These are phyloP conservation scores for Cryptosporidium baileyi DNA, from an alignment of 169 alveolate genomes.

Conservation along the genomic window DNA sequence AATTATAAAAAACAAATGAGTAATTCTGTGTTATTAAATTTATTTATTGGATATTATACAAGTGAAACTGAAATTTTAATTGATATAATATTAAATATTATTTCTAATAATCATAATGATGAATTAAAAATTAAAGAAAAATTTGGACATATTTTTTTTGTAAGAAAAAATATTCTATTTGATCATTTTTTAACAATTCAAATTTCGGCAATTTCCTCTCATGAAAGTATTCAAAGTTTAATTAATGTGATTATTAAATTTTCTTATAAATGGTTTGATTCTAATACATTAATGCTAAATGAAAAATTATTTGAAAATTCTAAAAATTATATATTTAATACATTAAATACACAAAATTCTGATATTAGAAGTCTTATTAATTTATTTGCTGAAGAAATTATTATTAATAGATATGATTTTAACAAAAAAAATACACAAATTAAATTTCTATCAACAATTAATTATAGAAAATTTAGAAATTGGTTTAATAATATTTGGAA, in stretches of 20 bases:
- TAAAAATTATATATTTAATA: neutral
- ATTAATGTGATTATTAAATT: neutral
- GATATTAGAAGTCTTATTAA: neutral
- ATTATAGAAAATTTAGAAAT: neutral
- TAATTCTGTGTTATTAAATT: neutral
- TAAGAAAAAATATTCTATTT: neutral
- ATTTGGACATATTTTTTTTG: neutral
- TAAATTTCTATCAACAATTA: constrained; percentile 1
- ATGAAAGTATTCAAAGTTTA: neutral
- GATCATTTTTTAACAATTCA: constrained; percentile 9
- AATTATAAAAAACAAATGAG: neutral
- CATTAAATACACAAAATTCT: neutral
- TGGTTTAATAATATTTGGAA: neutral
- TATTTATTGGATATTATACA: constrained; percentile 12
- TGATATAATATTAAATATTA: neutral
- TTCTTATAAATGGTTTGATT: neutral
- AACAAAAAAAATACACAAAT: neutral
- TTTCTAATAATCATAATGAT: neutral
- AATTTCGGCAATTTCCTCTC: neutral
- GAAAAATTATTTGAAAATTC: neutral
- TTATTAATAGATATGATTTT: constrained; percentile 25
- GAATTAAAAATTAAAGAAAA: neutral
- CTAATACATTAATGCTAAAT: neutral
- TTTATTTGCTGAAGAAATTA: neutral
- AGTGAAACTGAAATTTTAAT: neutral